Base-by-base conservation (phyloP, 371 early-diverging fungal species). In the Umbelopsis sp. region DNA sequence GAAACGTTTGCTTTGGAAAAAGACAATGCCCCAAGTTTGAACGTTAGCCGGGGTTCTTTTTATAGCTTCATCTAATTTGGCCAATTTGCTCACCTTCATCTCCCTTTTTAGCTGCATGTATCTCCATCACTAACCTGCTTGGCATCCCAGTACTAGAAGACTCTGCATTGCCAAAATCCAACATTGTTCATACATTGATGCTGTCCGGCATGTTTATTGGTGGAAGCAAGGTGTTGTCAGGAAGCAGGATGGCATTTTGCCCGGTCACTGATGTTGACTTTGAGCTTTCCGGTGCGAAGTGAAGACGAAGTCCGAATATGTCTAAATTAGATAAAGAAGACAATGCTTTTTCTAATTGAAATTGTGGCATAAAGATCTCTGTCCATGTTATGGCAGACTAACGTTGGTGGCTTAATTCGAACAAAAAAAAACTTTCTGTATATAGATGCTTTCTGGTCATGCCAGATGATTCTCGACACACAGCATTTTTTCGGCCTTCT, bases 161-260 rank as follows among this genome's bases (percentile, higher is more conserved):
- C 48, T 87, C 87, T 9, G 87, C 79, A 29, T 84, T 87, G 29
- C 89, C 91, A n/a, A 85, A 87, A 65, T 92, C 90, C 70, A 83
- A 85, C 69, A 92, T 89, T 41, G 92, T 94, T 8, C 99, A 98
- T 79, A 90, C 94, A 44, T 85, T 97, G 62, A 73, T 90, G 24
- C 76, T 98, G 71, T 87, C 93, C 11, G 99, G 98, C 63, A 91
- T 85, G 63, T 96, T 93, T 84, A 79, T 94, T 70, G 94, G 94
- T 46, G 92, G 92, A 9, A 76, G 85, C 37, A 88, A 84, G 66
- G 90, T 91, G 1, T 73, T 96, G 25, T 92, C 88, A 4, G 87
- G 93, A 70, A 91, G 92, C 74, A 84, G 97, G 45, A 95, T 97
- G 96, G 93, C 96, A 7, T 93, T 88, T 69, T 91, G 89, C 65